Conservation (phyloP, 2,329 filamentous ascomycete genomes). For the Cephalotrichum gorgonifer region DNA sequence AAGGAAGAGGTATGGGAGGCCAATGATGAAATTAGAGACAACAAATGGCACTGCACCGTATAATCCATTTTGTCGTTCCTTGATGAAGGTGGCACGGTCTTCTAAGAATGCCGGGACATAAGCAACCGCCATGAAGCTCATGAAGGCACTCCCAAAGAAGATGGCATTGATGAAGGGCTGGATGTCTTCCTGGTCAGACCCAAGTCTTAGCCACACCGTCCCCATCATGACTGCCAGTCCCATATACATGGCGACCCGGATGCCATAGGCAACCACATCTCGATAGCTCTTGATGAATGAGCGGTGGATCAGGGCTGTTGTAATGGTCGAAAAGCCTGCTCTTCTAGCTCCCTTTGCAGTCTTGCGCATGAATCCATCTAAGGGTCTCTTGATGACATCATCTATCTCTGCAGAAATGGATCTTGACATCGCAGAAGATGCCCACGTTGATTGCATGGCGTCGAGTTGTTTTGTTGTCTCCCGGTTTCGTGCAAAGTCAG, state of each 20-base stretch:
- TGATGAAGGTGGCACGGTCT: conserved; percentile 60
- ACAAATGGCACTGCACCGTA: conserved; percentile 67
- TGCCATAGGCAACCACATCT: conserved; percentile 75
- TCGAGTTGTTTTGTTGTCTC: too few species aligned
- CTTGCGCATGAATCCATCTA: conserved; percentile 33
- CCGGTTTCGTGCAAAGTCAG: conserved; percentile 58
- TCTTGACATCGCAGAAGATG: too few species aligned
- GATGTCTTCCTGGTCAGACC: conserved; percentile 60
- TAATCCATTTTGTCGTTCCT: conserved; percentile 73
- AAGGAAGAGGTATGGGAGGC: conserved; percentile 69
- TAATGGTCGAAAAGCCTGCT: conserved; percentile 17
- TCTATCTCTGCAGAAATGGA: conserved; percentile 30
- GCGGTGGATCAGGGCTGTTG: conserved; percentile 61
- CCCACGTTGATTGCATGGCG: too few species aligned
- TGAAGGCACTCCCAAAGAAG: conserved; percentile 64
- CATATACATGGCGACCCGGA: conserved; percentile 70
- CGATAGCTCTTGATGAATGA: conserved; percentile 77
- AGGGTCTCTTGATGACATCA: conserved; percentile 39
- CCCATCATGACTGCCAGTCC: conserved; percentile 78
- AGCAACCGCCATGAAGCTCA: conserved; percentile 74
- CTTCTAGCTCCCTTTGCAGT: conserved; percentile 16
- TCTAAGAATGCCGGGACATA: conserved; percentile 80
- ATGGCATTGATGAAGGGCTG: conserved; percentile 77
- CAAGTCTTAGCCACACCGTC: conserved; percentile 71
- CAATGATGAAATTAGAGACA: conserved; percentile 71